These are phyloP conservation scores for Pogostemon cablin DNA, from an alignment of 257 asterid genomes.

Conservation along the genomic window DNA sequence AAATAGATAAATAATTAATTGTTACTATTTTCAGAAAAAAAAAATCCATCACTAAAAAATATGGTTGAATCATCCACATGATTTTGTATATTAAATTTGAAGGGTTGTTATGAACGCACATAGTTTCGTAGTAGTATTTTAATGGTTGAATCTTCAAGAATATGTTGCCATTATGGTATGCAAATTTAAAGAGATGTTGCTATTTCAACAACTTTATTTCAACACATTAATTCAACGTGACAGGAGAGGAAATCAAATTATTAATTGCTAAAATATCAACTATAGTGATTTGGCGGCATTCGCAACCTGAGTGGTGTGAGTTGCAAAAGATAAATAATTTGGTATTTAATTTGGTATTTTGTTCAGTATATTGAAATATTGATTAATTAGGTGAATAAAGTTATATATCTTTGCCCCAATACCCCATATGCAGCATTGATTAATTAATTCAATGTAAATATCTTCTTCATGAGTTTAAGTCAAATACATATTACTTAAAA, in stretches of 20 bases:
- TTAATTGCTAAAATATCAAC: background rate
- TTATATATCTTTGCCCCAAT: background rate
- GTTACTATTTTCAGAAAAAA: background rate
- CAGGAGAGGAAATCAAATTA: slow-evolving; percentile 15
- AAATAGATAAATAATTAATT: background rate
- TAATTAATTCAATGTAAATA: background rate
- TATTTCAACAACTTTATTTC: slow-evolving; percentile 15
- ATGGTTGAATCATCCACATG: background rate
- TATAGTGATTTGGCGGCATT: background rate
- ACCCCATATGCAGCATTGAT: background rate
- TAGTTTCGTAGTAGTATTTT: background rate
- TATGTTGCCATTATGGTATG: background rate
- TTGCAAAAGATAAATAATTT: too few species aligned
- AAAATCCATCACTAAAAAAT: too few species aligned
- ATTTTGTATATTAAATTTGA: background rate
- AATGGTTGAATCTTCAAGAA: background rate
- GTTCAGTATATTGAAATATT: background rate
- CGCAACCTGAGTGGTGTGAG: too few species aligned
- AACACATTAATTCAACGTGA: background rate
- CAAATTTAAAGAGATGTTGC: slow-evolving; percentile 13
- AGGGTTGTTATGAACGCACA: slow-evolving; percentile 2
- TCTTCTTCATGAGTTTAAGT: background rate
- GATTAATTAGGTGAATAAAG: background rate
- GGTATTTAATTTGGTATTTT: too few species aligned
- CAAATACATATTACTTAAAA: background rate